Conservation (phyloP, 2,329 filamentous ascomycete species). For the Ascocoryne sarcoides region DNA sequence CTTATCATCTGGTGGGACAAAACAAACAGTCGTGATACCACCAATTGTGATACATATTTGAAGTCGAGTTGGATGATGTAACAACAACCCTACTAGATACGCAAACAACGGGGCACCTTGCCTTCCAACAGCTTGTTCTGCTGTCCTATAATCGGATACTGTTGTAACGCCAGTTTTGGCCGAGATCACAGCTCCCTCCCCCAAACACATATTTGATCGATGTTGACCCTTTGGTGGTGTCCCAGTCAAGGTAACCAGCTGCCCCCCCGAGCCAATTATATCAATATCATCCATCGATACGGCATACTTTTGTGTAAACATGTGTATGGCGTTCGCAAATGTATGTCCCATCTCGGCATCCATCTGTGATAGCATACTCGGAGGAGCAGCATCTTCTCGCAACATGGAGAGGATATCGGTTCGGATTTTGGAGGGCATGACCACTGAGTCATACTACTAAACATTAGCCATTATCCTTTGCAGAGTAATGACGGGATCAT, state of each 20-base stretch:
- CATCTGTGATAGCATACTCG: slow-evolving; percentile 28
- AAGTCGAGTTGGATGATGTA: slow-evolving; percentile 26
- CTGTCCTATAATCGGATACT: slow-evolving; percentile 28
- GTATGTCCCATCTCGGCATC: slow-evolving; percentile 28
- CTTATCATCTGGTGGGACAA: slow-evolving; percentile 26
- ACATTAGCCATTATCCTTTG: background rate
- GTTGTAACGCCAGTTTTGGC: slow-evolving; percentile 29
- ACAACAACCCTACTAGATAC: slow-evolving; percentile 25
- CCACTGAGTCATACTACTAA: slow-evolving; percentile 28
- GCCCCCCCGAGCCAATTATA: slow-evolving; percentile 26
- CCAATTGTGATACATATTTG: slow-evolving; percentile 28
- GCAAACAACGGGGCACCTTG: slow-evolving; percentile 27
- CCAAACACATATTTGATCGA: slow-evolving; percentile 27
- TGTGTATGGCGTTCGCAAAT: slow-evolving; percentile 27
- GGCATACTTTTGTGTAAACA: slow-evolving; percentile 25
- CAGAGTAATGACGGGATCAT: background rate
- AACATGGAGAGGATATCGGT: slow-evolving; percentile 27
- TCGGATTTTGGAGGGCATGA: slow-evolving; percentile 28
- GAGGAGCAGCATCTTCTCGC: slow-evolving; percentile 26
- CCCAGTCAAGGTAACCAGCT: slow-evolving; percentile 25
- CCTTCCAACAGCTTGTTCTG: slow-evolving; percentile 29
- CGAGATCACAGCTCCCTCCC: slow-evolving; percentile 28
- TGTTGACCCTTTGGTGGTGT: slow-evolving; percentile 25
- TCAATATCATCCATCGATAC: slow-evolving; percentile 27
- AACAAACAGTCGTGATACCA: slow-evolving; percentile 25